These are phyloP conservation scores for Ceratocystis colombiana DNA, from an alignment of 2,329 filamentous ascomycete genomes.

Conservation along the genomic window DNA sequence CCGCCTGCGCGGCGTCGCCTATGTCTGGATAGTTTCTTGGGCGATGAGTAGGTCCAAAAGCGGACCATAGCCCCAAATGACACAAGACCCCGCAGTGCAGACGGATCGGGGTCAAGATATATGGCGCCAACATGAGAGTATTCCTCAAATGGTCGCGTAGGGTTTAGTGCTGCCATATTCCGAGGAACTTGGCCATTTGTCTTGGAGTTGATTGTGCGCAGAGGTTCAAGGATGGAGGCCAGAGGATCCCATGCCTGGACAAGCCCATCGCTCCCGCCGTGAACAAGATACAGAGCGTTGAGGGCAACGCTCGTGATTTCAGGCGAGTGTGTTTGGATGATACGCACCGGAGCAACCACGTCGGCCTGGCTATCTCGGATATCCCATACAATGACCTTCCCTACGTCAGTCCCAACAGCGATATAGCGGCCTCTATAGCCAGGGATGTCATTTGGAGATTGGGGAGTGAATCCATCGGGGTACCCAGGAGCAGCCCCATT, in stretches of 20 bases:
- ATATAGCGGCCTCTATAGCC: slow-evolving; percentile 75
- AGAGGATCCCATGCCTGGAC: slow-evolving; percentile 97
- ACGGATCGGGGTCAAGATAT: slow-evolving; percentile 76
- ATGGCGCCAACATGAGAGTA: slow-evolving; percentile 69
- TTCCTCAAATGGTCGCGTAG: slow-evolving; percentile 57
- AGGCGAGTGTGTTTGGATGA: slow-evolving; percentile 83
- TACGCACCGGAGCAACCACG: slow-evolving; percentile 58
- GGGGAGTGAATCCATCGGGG: slow-evolving; percentile 4
- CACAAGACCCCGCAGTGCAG: slow-evolving; percentile 72
- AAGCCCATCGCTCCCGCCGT: slow-evolving; percentile 87
- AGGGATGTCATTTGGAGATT: slow-evolving; percentile 51
- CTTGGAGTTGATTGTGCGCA: slow-evolving; percentile 77
- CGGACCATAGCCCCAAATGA: slow-evolving; percentile 78
- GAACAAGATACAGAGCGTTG: slow-evolving; percentile 77
- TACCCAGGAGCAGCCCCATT: slow-evolving; percentile 19
- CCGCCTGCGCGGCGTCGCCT: slow-evolving; percentile 68
- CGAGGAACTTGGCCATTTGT: slow-evolving; percentile 75
- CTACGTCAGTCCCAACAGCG: slow-evolving; percentile 68
- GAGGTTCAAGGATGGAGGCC: slow-evolving; percentile 63
- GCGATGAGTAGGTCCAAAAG: slow-evolving; percentile 89
- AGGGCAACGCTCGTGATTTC: slow-evolving; percentile 73
- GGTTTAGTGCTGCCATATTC: slow-evolving; percentile 46
- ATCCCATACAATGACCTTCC: slow-evolving; percentile 76
- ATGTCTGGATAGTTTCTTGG: slow-evolving; percentile 60
- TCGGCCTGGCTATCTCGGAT: slow-evolving; percentile 48